These are phyloP conservation scores for Spergularia bocconei DNA, from an alignment of 148 eudicot species.

Conservation along the genomic window DNA sequence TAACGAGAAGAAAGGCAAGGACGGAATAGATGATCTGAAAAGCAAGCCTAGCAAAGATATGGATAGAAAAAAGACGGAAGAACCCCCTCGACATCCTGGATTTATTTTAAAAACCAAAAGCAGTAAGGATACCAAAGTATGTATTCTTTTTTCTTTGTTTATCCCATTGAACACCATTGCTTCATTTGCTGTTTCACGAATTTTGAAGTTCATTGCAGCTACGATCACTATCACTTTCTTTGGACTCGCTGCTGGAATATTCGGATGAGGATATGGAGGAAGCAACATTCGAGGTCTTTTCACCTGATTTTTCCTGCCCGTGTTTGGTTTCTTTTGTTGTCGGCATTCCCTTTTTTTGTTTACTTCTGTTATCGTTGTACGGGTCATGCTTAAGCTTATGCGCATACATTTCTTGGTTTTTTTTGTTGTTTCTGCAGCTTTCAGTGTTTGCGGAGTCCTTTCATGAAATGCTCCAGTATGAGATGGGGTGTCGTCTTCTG, in stretches of 20 bases:
- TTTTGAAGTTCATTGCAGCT: constrained; percentile 48
- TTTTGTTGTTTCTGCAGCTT: constrained; percentile 47
- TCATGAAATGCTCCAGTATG: constrained; percentile 92
- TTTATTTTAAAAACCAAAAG: constrained; percentile 66
- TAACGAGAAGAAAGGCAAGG: constrained; percentile 56
- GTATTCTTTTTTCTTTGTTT: constrained; percentile 12
- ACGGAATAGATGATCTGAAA: constrained; percentile 50
- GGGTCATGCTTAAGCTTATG: neutral
- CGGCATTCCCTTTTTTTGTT: neutral
- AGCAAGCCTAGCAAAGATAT: constrained; percentile 51
- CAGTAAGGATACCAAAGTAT: constrained; percentile 58
- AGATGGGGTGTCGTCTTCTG: constrained; percentile 78
- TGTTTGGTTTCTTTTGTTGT: neutral
- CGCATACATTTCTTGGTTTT: neutral
- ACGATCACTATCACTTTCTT: constrained; percentile 76
- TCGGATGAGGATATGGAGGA: constrained; percentile 83
- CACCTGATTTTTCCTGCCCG: neutral
- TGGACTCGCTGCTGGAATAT: constrained; percentile 91
- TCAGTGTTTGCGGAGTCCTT: constrained; percentile 92
- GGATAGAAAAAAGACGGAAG: constrained; percentile 65
- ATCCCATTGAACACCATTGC: neutral
- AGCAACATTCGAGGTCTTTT: constrained; percentile 80
- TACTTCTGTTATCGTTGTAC: neutral
- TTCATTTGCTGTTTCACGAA: constrained; percentile 12
- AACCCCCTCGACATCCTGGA: constrained; percentile 88